phyloP scores from a whole-genome alignment of 148 eudicot genomes.

The Simmondsia chinensis region DNA sequence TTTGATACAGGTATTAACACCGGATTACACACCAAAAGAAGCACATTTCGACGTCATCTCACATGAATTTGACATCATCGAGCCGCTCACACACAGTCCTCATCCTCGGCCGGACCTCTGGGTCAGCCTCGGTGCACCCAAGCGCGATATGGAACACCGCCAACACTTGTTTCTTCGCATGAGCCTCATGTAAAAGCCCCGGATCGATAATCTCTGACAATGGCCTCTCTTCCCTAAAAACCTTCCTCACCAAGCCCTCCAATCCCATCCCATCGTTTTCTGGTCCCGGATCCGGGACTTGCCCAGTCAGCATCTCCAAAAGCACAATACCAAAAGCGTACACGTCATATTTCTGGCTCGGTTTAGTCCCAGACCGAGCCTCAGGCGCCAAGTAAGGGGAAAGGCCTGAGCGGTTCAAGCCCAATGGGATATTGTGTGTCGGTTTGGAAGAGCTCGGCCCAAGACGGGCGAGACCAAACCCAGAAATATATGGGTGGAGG shows the following conservation, averaged over 20 bases:
- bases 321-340: slow-evolving; percentile 87
- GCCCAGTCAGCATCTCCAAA: slow-evolving; percentile 77
- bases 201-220: slow-evolving; percentile 85
- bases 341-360: slow-evolving; percentile 72
- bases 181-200: slow-evolving; percentile 60
- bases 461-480: slow-evolving; percentile 76
- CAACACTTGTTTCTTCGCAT: slow-evolving; percentile 81
- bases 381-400: slow-evolving; percentile 66
- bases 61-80: slow-evolving; percentile 49
- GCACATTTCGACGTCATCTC: too few relatives aligned
- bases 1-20: too few relatives aligned
- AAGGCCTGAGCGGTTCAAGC: slow-evolving; percentile 27
- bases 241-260: slow-evolving; percentile 56
- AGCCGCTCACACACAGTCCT: slow-evolving; percentile 57
- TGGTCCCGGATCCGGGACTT: slow-evolving; percentile 30
- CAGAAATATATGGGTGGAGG: slow-evolving; percentile 61
- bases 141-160: slow-evolving; percentile 78
- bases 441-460: slow-evolving; percentile 30
- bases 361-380: slow-evolving; percentile 33
- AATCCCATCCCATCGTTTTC: slow-evolving; percentile 50
- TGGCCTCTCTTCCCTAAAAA: slow-evolving; percentile 66
- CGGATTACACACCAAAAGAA: too few relatives aligned
- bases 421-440: slow-evolving; percentile 14
- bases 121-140: slow-evolving; percentile 72
- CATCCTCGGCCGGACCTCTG: slow-evolving; percentile 87